Percentiles rank a stretch among this genome's conserved stretches.
Conservation (phyloP, 371 early-diverging fungal genomes). For the Rhizopus delemar region DNA sequence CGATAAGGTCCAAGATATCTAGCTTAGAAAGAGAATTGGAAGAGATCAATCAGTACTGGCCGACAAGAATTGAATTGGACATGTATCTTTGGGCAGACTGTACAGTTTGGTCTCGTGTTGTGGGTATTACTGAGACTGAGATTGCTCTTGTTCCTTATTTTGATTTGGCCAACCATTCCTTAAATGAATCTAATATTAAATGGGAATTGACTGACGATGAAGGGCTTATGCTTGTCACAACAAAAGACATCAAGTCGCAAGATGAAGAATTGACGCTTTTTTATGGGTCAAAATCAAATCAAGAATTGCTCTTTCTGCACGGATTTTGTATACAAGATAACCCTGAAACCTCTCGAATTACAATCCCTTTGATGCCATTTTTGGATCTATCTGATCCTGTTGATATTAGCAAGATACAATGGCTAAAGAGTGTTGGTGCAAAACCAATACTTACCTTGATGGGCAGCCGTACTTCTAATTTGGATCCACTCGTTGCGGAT, state of each 20-base stretch:
- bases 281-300: conserved; percentile 66
- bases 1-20: conserved; percentile 38
- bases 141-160: conserved; percentile 51
- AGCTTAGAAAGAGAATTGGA: conserved; percentile 27
- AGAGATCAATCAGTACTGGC: conserved; percentile 22
- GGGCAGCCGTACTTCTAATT: not conserved
- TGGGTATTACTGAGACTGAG: conserved; percentile 28
- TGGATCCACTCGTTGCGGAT: not conserved
- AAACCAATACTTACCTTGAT: conserved; percentile 21
- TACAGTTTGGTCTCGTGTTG: conserved; percentile 54
- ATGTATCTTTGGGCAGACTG: conserved; percentile 56
- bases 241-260: not conserved
- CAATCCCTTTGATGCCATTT: conserved; percentile 21
- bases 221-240: conserved; percentile 1
- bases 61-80: conserved; percentile 33
- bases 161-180: conserved; percentile 63
- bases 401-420: conserved; percentile 17
- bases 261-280: conserved; percentile 43
- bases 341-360: conserved; percentile 21
- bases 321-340: conserved; percentile 53
- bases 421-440: conserved; percentile 16
- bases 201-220: conserved; percentile 39
- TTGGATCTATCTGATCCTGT: conserved; percentile 9
- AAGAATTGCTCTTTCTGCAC: conserved; percentile 63
- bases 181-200: conserved; percentile 38